Percentiles rank a stretch among this genome's conserved stretches.
These are phyloP conservation scores for Talaromyces sp. DNA, from an alignment of 2,329 filamentous ascomycete genomes.

Conservation along the genomic window DNA sequence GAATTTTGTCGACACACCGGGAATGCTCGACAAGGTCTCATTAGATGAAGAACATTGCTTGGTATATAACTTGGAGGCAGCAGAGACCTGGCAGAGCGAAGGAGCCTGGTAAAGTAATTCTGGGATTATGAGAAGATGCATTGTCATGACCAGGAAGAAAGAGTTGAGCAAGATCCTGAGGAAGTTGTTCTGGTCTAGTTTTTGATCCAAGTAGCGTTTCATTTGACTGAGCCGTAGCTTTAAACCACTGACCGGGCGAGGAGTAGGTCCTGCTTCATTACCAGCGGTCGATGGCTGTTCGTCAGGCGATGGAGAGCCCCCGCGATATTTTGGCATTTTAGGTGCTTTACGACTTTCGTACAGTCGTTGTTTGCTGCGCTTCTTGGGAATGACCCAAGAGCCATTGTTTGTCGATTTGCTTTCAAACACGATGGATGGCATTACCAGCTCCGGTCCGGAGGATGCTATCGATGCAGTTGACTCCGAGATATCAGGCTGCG, in stretches of 20 bases:
- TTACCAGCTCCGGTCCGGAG: conserved; percentile 33
- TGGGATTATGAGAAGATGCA: conserved; percentile 10
- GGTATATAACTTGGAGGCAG: conserved; percentile 1
- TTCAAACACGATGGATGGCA: conserved; percentile 34
- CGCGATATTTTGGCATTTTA: conserved; percentile 3
- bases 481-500: conserved; percentile 11
- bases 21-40: background rate
- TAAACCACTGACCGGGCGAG: background rate
- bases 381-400: conserved; percentile 11
- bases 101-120: conserved; percentile 7
- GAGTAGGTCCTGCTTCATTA: background rate
- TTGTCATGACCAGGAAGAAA: conserved; percentile 4
- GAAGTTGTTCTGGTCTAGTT: background rate
- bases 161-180: conserved; percentile 4
- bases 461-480: conserved; percentile 22
- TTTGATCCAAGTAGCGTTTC: background rate
- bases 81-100: conserved; percentile 1
- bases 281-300: background rate
- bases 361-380: conserved; percentile 5
- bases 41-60: conserved; percentile 1
- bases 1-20: background rate
- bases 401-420: conserved; percentile 12
- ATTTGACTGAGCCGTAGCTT: background rate
- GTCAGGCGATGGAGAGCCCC: background rate
- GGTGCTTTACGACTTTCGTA: conserved; percentile 10